phyloP scores from a whole-genome alignment of 768 basidiomycete genomes.

The Pleurotus salmoneostramineus region DNA sequence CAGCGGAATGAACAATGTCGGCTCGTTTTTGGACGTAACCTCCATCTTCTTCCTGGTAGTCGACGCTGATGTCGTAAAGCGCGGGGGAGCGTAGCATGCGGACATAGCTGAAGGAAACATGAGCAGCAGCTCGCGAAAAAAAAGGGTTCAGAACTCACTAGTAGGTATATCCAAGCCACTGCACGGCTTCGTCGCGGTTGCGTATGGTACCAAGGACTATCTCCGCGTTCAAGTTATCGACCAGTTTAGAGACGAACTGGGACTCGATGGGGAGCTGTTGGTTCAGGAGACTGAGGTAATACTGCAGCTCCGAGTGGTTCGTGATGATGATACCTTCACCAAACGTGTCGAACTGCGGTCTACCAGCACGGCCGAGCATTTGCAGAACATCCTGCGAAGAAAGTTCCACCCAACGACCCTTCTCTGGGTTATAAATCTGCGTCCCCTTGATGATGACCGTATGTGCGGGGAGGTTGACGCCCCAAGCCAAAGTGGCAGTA shows the following conservation, averaged over 20 bases:
- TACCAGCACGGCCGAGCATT: constrained; percentile 97
- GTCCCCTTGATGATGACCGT: constrained; percentile 99
- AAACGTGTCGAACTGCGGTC: constrained; percentile 95
- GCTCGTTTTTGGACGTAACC: constrained; percentile 88
- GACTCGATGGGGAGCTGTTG: constrained; percentile 97
- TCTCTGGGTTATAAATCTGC: constrained; percentile 98
- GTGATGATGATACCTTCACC: constrained; percentile 99
- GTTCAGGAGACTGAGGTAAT: constrained; percentile 92
- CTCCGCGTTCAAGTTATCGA: constrained; percentile 96
- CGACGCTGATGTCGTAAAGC: constrained; percentile 83
- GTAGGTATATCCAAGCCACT: constrained; percentile 96
- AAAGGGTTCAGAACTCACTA: constrained; percentile 47
- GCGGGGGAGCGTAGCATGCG: constrained; percentile 90
- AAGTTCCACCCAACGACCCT: constrained; percentile 95
- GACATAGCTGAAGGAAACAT: constrained; percentile 61
- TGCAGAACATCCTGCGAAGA: constrained; percentile 96
- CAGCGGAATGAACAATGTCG: constrained; percentile 92
- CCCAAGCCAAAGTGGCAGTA: constrained; percentile 98
- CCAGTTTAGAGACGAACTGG: constrained; percentile 88
- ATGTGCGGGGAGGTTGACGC: constrained; percentile 97
- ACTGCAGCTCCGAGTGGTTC: constrained; percentile 94
- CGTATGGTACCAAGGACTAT: constrained; percentile 92
- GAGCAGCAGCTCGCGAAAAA: constrained; percentile 6
- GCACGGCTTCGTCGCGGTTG: constrained; percentile 95
- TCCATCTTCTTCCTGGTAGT: constrained; percentile 86